phyloP scores from a whole-genome alignment of 169 alveolate species.

The Eimeria necatrix region DNA sequence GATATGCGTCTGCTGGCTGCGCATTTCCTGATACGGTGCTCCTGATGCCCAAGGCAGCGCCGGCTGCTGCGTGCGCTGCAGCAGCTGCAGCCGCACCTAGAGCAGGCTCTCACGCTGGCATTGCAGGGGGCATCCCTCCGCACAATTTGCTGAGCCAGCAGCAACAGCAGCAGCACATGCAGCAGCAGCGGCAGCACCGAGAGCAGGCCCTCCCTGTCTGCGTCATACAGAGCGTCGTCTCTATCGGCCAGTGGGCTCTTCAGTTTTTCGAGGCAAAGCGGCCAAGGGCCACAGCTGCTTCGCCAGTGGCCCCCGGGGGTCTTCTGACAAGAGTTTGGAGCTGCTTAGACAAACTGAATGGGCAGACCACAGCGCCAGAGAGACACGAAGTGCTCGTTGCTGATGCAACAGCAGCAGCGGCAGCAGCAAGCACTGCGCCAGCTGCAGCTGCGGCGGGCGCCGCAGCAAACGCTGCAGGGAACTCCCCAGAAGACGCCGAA shows the following conservation, averaged over 20 bases:
- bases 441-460: neutral
- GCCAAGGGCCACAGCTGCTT: neutral
- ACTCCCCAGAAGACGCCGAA: neutral
- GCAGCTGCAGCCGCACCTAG: neutral
- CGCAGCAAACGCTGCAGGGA: neutral
- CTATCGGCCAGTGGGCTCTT: conserved; percentile 39
- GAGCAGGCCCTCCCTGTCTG: conserved; percentile 17
- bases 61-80: conserved; percentile 23
- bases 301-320: conserved; percentile 29
- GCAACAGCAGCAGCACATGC: neutral
- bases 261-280: conserved; percentile 10
- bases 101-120: neutral
- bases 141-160: neutral
- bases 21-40: neutral
- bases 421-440: neutral
- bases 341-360: neutral
- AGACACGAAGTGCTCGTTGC: neutral
- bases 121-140: neutral
- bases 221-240: conserved; percentile 28
- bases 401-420: neutral
- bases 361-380: too few relatives aligned
- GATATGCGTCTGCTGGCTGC: conserved; percentile 9
- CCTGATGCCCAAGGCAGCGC: neutral
- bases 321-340: neutral
- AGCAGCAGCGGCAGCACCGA: conserved; percentile 12